These are phyloP conservation scores for Triadica sebifera DNA, from an alignment of 345 rosid genomes.

Conservation along the genomic window DNA sequence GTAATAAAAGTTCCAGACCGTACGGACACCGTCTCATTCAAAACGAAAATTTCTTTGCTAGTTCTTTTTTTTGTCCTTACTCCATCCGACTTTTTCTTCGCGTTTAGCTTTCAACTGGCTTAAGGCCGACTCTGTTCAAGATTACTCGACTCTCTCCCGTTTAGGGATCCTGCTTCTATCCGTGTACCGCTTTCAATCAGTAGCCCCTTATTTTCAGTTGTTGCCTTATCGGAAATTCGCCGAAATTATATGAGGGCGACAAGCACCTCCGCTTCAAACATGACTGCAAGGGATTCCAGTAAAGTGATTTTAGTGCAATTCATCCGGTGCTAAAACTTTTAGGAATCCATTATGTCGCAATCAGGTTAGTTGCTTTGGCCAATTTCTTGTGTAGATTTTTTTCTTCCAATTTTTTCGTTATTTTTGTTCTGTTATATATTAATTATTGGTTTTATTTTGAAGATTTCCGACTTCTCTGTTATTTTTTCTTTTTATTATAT, in stretches of 20 bases:
- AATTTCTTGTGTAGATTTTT: not conserved
- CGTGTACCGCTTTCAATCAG: not conserved
- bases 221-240: not conserved
- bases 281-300: not conserved
- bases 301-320: not conserved
- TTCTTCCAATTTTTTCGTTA: not conserved
- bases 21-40: not conserved
- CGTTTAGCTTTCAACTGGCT: not conserved
- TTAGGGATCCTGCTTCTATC: not conserved
- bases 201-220: not conserved
- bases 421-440: not conserved
- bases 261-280: not conserved
- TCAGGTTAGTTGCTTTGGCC: not conserved
- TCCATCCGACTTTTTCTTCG: not conserved
- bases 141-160: not conserved
- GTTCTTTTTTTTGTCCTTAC: too few relatives aligned
- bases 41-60: too few relatives aligned
- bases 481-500: not conserved
- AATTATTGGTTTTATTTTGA: not conserved
- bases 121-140: not conserved
- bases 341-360: slow-evolving; percentile 4
- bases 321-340: not conserved
- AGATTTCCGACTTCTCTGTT: not conserved
- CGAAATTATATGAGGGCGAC: not conserved
- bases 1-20: not conserved